Base-by-base conservation (phyloP, 768 basidiomycete genomes). In the Dioszegia aurantiaca region DNA sequence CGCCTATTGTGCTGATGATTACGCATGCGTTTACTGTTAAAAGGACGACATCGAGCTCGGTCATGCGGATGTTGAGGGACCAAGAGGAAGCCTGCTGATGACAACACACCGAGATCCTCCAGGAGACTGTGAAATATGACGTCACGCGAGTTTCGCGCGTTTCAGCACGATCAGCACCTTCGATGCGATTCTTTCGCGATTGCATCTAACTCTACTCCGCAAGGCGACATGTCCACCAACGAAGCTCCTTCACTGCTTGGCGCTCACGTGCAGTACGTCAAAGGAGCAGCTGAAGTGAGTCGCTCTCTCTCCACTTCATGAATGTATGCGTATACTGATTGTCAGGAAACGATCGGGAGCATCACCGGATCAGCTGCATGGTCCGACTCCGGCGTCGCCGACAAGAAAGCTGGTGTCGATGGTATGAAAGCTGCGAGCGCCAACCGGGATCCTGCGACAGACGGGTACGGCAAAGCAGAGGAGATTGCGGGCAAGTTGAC, bases 401-500 rank as follows among this genome's bases (percentile, higher is more conserved):
- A 58, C 57, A 58, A 58, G 37, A 3, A 40, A 19, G 57, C 57
- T 28, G 57, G 47, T 3, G 30, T 51, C 5, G 57, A 58, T 27
- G 49, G 47, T 17, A 58, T 58, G 57, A 58, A 58, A 41, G 26
- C 57, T 28, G 57, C 57, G 5, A 58, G 57, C 21, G 57, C 57
- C 1, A 58, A 58, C n/a, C 17, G 57, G 30, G 57, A 58, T 33
- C 57, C 57, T 1, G 39, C 33, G 10, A 51, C 39, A 11, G 57
- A 58, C 28, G 57, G 57, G 12, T 58, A 58, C 26, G 57, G 57
- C 5, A 58, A 58, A 23, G 49, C 36, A 9, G 57, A 58, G 49
- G 57, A 58, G 40, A 58, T 58, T 27, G 57, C 57, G 11, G 57
- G 57, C 19, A 58, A 52, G 40, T 40, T 58, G 46, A 58, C 47